phyloP scores from a whole-genome alignment of 2,329 filamentous ascomycete genomes.

The Cercospora zeina region DNA sequence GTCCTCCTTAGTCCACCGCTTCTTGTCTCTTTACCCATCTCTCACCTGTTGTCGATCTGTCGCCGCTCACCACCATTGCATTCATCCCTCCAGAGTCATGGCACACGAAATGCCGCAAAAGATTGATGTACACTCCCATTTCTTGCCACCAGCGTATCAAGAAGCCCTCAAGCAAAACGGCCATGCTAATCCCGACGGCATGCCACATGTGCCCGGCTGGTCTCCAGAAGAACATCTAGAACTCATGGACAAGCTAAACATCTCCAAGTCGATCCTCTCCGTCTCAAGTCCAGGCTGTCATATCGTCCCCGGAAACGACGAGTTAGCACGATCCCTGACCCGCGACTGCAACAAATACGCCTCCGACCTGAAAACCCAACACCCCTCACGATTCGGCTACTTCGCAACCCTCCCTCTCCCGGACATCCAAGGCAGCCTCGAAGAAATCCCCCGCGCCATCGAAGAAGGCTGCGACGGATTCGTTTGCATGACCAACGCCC shows the following conservation, averaged over 20 bases:
- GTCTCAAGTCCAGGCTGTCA: conserved; percentile 57
- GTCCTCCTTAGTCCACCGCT: not conserved
- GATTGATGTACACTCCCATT: conserved; percentile 55
- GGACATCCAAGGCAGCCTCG: conserved; percentile 49
- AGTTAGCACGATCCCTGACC: conserved; percentile 43
- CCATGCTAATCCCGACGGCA: conserved; percentile 51
- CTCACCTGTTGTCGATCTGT: not conserved
- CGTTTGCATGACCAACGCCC: conserved; percentile 54
- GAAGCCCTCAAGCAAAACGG: conserved; percentile 46
- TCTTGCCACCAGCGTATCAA: conserved; percentile 48
- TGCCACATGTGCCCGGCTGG: conserved; percentile 51
- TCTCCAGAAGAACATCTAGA: conserved; percentile 49
- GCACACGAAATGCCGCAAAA: conserved; percentile 30
- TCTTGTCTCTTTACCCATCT: not conserved
- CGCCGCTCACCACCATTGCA: not conserved
- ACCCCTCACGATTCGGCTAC: conserved; percentile 51
- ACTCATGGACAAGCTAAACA: conserved; percentile 53
- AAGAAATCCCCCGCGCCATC: conserved; percentile 51
- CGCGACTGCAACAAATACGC: conserved; percentile 48
- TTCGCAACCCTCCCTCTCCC: conserved; percentile 58
- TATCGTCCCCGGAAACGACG: conserved; percentile 45
- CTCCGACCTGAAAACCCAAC: conserved; percentile 42
- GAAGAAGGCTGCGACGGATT: conserved; percentile 54
- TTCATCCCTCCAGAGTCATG: conserved; percentile 7
- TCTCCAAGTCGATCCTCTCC: conserved; percentile 56